These are phyloP conservation scores for Leccinum subtestaceum DNA, from an alignment of 768 basidiomycete species.

Conservation along the genomic window DNA sequence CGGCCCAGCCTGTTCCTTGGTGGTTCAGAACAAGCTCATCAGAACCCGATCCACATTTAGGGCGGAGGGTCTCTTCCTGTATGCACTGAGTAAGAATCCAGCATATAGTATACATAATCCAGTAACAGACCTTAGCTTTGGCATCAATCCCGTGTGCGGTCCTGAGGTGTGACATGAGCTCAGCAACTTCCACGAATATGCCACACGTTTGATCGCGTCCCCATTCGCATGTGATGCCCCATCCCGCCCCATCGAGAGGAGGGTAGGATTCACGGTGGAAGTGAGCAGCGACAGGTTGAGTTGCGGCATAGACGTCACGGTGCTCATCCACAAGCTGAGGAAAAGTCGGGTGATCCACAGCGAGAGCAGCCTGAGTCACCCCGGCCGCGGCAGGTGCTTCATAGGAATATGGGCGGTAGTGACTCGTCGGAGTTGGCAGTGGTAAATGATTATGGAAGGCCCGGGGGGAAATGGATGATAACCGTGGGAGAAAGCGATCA, in stretches of 20 bases:
- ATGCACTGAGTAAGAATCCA: background rate
- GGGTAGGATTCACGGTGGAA: background rate
- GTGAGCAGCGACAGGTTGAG: background rate
- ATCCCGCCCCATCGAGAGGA: background rate
- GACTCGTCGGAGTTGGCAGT: too few relatives aligned
- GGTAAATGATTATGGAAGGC: background rate
- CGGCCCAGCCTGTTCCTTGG: too few relatives aligned
- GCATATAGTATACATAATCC: background rate
- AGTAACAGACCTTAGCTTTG: background rate
- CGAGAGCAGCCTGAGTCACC: background rate
- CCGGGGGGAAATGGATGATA: background rate
- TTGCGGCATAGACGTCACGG: background rate
- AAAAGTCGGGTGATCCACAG: background rate
- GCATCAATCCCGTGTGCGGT: background rate
- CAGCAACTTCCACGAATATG: background rate
- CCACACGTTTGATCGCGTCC: background rate
- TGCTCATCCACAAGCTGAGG: background rate
- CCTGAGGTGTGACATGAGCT: background rate
- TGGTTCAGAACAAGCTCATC: background rate
- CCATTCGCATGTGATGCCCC: background rate
- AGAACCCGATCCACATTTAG: background rate
- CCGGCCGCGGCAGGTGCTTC: too few relatives aligned
- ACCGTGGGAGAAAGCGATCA: too few relatives aligned
- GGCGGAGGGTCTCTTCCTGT: background rate
- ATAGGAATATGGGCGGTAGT: background rate